phyloP scores from a whole-genome alignment of 345 rosid genomes.

The Jatropha curcas region DNA sequence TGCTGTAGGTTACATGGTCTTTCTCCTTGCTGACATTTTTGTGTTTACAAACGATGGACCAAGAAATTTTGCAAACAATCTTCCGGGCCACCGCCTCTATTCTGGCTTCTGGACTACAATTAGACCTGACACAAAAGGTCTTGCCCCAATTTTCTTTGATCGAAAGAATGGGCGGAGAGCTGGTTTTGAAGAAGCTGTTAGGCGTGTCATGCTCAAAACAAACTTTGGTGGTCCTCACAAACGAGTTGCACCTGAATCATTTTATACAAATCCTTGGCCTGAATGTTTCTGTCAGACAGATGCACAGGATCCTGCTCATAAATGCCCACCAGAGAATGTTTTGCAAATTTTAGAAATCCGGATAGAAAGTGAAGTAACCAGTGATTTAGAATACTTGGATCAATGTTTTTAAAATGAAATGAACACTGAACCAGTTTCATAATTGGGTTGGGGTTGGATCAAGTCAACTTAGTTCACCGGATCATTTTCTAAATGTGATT shows the following conservation, averaged over 20 bases:
- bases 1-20: constrained; percentile 99
- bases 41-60: constrained; percentile 99
- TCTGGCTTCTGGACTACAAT: constrained; percentile 94
- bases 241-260: constrained; percentile 83
- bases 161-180: constrained; percentile 63
- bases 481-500: too few species aligned
- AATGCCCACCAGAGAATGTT: constrained; percentile 80
- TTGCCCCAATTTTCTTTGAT: constrained; percentile 76
- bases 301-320: constrained; percentile 60
- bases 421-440: too few species aligned
- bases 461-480: too few species aligned
- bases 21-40: constrained; percentile 91
- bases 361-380: constrained; percentile 41
- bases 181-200: constrained; percentile 80
- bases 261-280: constrained; percentile 97
- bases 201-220: constrained; percentile 77
- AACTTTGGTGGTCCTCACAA: constrained; percentile 97
- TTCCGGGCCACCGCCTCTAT: constrained; percentile 93
- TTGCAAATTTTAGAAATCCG: constrained; percentile 64
- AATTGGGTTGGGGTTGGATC: too few species aligned
- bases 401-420: too few species aligned
- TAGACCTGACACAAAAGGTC: constrained; percentile 89
- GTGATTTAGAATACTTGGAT: constrained; percentile 42
- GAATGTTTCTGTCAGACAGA: constrained; percentile 88
- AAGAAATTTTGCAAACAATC: constrained; percentile 98